Conservation (phyloP, 805 yeast species). For the Hanseniaspora nectarophila region DNA sequence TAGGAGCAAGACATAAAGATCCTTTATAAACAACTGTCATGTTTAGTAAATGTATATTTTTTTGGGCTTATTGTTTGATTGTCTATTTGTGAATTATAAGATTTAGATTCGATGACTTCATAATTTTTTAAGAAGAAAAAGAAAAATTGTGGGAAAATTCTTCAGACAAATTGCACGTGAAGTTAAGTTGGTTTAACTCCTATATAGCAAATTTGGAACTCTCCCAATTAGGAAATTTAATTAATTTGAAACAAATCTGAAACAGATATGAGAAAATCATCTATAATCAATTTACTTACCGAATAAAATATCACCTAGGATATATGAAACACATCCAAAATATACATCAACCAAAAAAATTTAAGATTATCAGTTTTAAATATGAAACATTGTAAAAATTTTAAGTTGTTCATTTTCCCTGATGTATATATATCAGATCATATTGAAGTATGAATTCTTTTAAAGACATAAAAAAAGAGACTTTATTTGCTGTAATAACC, state of each 20-base stretch:
- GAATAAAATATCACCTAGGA: not conserved
- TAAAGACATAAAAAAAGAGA: not conserved
- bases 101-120: not conserved
- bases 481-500: not conserved
- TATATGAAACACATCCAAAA: not conserved
- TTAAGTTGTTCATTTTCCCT: too few relatives aligned
- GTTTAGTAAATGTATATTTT: not conserved
- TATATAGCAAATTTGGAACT: too few relatives aligned
- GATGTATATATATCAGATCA: too few relatives aligned
- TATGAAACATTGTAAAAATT: too few relatives aligned
- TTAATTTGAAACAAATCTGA: not conserved
- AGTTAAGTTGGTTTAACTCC: too few relatives aligned
- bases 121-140: not conserved
- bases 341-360: not conserved
- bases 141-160: too few relatives aligned
- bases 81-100: too few relatives aligned
- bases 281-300: not conserved
- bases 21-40: slow-evolving; percentile 59
- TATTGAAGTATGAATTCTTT: not conserved
- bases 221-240: too few relatives aligned
- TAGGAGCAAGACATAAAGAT: slow-evolving; percentile 81
- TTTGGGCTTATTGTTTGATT: not conserved
- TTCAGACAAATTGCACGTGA: not conserved
- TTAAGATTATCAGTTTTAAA: not conserved
- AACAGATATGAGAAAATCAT: not conserved